phyloP scores from a whole-genome alignment of 2,329 filamentous ascomycete species.

The Diaporthe citriasiana region DNA sequence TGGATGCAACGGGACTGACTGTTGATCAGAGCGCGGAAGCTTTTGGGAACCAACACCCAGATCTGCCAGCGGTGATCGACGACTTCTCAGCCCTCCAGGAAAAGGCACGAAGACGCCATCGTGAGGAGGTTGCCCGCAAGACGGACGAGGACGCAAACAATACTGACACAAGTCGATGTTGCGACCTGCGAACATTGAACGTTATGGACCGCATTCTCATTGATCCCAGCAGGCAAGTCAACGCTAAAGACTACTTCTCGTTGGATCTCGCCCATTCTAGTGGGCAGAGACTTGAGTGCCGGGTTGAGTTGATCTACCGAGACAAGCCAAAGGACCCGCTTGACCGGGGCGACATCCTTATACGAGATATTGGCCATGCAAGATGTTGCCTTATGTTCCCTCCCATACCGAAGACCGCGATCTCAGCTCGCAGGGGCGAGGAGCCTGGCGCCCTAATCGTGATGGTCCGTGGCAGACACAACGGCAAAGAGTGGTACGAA shows the following conservation, averaged over 20 bases:
- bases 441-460: conserved; percentile 79
- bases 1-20: conserved; percentile 49
- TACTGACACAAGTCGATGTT: conserved; percentile 84
- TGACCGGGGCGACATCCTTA: conserved; percentile 85
- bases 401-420: conserved; percentile 79
- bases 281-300: conserved; percentile 90
- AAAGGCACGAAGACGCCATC: conserved; percentile 76
- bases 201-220: conserved; percentile 79
- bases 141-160: conserved; percentile 88
- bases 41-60: conserved; percentile 64
- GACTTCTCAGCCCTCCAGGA: conserved; percentile 81
- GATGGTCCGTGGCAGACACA: conserved; percentile 83
- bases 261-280: conserved; percentile 89
- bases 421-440: conserved; percentile 86
- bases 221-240: conserved; percentile 84
- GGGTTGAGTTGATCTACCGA: conserved; percentile 87
- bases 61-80: conserved; percentile 70
- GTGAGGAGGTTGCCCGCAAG: conserved; percentile 78
- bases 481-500: conserved; percentile 84
- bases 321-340: conserved; percentile 80
- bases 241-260: conserved; percentile 90
- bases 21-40: conserved; percentile 69
- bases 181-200: conserved; percentile 83
- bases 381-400: conserved; percentile 89
- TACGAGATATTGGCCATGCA: conserved; percentile 88